Evolutionary conservation across 257 asterid species (phyloP), one percentile per base, ranked within the genome.

Genomic region (Gardenia jasminoides): DNA sequence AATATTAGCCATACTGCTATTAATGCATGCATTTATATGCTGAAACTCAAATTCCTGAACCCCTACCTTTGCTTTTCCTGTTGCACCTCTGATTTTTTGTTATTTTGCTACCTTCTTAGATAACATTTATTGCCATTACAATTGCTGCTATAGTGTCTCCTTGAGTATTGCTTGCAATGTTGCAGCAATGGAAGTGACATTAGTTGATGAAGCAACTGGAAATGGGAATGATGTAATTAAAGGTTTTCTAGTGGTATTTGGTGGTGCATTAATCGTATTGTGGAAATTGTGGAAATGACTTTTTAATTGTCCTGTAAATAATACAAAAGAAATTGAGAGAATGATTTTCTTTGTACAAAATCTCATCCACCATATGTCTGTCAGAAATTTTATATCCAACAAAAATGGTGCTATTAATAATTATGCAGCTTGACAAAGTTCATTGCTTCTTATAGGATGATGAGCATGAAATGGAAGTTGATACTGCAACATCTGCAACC

Each of bases 381-480:
- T 16, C 62, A 50, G 56, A 50, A 19, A 50, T 50, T 17, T 50
- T 50, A 12, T 50, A 50, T 12, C 59, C 24, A 17, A 52, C 59
- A 52, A 52, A 52, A 17, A 20, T 26, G 26, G 30, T 12, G 24
- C 36, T 20, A 17, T 69, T 28, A 31, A 1, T 31, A 24, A 15
- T 64, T 80, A 39, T 50, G 20, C 47, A 43, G 62, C 68, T 48
- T 70, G 13, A 67, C 76, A 50, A 74, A 16, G 62, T 72, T 52
- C 20, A 44, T 26, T 83, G 33, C 76, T 87, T 81, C 70, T 72
- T 82, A 74, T 78, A 91, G 98, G 94, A 84, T 58, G 96, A 84
- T 71, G 92, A 88, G 64, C 93, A 85, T 61, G 97, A 88, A 76
- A 90, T 94, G 97, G 97, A 92, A 86, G 92, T 94, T 83, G 97